Base-by-base conservation (phyloP, 768 basidiomycete genomes). In the Hirschioporus abietinus region DNA sequence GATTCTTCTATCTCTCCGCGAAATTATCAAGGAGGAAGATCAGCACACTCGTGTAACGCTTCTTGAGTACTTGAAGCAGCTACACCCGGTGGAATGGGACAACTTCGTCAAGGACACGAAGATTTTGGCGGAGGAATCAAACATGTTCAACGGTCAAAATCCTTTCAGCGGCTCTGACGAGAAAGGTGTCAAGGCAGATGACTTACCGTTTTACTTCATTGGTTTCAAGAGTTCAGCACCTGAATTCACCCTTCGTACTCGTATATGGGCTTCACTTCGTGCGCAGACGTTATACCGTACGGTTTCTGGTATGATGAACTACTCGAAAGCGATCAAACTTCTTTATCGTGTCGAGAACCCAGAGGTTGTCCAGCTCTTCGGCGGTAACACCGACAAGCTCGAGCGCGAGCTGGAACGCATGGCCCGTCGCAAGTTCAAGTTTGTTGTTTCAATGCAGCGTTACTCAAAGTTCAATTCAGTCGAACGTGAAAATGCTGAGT, bases 281-380 rank as follows among this genome's bases (percentile, higher is more conserved):
- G 97, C 97, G 20, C 97, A 99, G 81, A 99, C 97, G 1, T 86
- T 99, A 23, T 99, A 99, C 76, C 89, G 97, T 70, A 99, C 97
- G 17, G 96, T 99, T 20, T 98, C 97, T 36, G 97, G 97, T 64
- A 98, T 99, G 93, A 99, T 99, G 97, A 99, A 99, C 80, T 99
- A 99, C 77, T 89, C 93, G 70, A 99, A 99, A 81, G 97, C 97
- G 15, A 99, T 99, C 87, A 99, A 99, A 76, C 81, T 99, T 36
- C 85, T 99, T n/a, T 96, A 99, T 77, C 94, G 96, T 66, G 97
- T 99, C 58, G 97, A 99, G 81, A 99, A 99, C 79, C 97, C 97
- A 8, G 97, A 99, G 77, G 93, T 99, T 62, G 97, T 99, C 20
- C 96, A 99, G 78, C 84, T 91, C 62, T 98, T 95, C 71, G 96